These are phyloP conservation scores for Beauveria rudraprayagi DNA, from an alignment of 2,329 filamentous ascomycete genomes.

Conservation along the genomic window DNA sequence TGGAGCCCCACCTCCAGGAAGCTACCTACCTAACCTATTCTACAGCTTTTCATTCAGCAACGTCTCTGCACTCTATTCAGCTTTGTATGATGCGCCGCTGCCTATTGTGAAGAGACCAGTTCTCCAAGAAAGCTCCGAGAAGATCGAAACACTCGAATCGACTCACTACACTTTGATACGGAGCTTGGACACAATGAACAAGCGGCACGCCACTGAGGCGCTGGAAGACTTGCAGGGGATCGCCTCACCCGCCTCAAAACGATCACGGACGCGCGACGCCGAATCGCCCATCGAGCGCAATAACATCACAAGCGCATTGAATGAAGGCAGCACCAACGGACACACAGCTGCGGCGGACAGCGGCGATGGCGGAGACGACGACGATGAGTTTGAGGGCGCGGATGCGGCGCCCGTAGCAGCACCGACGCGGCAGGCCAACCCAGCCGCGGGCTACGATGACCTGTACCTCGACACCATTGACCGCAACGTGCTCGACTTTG, in stretches of 20 bases:
- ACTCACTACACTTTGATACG: neutral
- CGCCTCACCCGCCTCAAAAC: constrained; percentile 52
- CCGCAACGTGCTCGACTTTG: constrained; percentile 87
- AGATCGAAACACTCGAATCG: neutral
- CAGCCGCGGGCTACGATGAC: constrained; percentile 83
- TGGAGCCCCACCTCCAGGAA: constrained; percentile 4
- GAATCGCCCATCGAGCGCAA: constrained; percentile 29
- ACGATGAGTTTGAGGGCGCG: constrained; percentile 33
- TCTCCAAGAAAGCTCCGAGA: neutral
- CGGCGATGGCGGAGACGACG: constrained; percentile 25
- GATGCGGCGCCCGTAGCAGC: constrained; percentile 29
- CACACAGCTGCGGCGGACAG: constrained; percentile 15
- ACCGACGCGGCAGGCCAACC: constrained; percentile 64
- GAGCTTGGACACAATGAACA: constrained; percentile 30
- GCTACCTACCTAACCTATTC: neutral
- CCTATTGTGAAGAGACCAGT: neutral
- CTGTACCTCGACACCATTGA: constrained; percentile 97
- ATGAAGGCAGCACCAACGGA: constrained; percentile 24
- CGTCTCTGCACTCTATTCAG: neutral
- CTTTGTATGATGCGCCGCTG: neutral
- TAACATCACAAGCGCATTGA: constrained; percentile 21
- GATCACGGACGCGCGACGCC: constrained; percentile 43
- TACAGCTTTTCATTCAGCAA: neutral
- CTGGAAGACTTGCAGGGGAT: constrained; percentile 48
- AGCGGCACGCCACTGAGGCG: constrained; percentile 53